A percentile compares a stretch with the other conserved stretches of the same genome.
Evolutionary conservation across 257 asterid genomes (phyloP).

Genomic region (Catharanthus roseus): DNA sequence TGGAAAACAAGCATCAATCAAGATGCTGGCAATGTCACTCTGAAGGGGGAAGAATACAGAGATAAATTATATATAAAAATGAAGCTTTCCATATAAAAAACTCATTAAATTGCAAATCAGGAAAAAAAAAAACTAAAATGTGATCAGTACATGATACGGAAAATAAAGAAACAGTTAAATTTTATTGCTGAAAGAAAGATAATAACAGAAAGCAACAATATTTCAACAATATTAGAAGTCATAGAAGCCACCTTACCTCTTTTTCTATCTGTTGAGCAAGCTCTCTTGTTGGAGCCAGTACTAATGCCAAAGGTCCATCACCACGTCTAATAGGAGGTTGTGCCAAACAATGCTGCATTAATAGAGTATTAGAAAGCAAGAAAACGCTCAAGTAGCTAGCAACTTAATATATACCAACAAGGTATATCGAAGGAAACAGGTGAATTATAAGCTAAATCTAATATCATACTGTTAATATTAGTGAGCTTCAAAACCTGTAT

Average conservation of each 20-base stretch:
- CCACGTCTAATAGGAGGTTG: slow-evolving; percentile 75
- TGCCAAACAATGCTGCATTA: slow-evolving; percentile 73
- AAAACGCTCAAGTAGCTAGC: neutral
- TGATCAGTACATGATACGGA: neutral
- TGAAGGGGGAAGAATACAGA: neutral
- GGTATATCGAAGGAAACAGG: neutral
- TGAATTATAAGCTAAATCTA: neutral
- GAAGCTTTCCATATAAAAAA: neutral
- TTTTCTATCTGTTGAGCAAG: slow-evolving; percentile 93
- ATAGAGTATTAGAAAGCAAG: neutral
- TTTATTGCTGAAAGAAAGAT: too few species aligned
- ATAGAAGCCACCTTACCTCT: slow-evolving; percentile 42
- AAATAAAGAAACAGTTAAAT: neutral
- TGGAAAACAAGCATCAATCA: neutral
- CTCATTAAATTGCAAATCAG: slow-evolving; percentile 1
- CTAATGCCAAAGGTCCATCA: slow-evolving; percentile 91
- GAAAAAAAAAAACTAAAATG: slow-evolving; percentile 1
- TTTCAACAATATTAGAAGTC: neutral
- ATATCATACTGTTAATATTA: neutral
- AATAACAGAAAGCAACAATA: too few species aligned
- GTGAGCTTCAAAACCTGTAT: slow-evolving; percentile 53
- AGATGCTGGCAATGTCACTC: neutral
- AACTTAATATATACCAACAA: neutral
- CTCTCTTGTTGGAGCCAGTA: slow-evolving; percentile 88
- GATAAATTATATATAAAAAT: neutral